phyloP scores from a whole-genome alignment of 2,329 filamentous ascomycete genomes.

The Didymella segeticola region DNA sequence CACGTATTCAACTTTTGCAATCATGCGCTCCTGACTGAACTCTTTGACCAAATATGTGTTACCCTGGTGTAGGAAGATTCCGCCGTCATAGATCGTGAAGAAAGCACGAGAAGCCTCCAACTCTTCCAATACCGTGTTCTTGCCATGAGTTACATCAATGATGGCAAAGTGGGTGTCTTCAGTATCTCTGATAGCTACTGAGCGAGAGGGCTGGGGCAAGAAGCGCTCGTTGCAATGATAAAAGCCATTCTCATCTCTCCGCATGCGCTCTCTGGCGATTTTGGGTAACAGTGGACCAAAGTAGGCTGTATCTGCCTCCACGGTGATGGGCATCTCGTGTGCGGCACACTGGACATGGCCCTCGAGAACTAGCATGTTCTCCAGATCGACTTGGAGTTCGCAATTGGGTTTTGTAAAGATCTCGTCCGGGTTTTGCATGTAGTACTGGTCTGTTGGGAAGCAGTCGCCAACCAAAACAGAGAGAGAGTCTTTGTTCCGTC shows the following conservation, averaged over 20 bases:
- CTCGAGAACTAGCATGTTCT: slow-evolving; percentile 88
- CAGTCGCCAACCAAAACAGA: slow-evolving; percentile 88
- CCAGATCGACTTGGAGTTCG: slow-evolving; percentile 87
- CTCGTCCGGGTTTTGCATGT: slow-evolving; percentile 95
- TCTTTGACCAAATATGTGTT: slow-evolving; percentile 90
- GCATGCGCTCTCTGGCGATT: slow-evolving; percentile 76
- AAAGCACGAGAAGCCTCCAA: slow-evolving; percentile 95
- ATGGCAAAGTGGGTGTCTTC: slow-evolving; percentile 94
- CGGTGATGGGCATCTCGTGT: slow-evolving; percentile 90
- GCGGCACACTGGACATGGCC: slow-evolving; percentile 96
- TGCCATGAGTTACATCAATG: slow-evolving; percentile 81
- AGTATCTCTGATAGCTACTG: slow-evolving; percentile 87
- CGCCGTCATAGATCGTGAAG: slow-evolving; percentile 95
- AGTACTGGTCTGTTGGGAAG: slow-evolving; percentile 91
- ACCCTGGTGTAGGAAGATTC: slow-evolving; percentile 97
- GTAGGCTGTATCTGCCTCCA: slow-evolving; percentile 75
- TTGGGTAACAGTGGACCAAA: slow-evolving; percentile 77
- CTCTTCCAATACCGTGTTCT: slow-evolving; percentile 88
- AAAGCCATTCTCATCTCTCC: slow-evolving; percentile 77
- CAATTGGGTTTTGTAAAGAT: slow-evolving; percentile 91
- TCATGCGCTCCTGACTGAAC: slow-evolving; percentile 77
- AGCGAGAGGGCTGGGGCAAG: slow-evolving; percentile 80
- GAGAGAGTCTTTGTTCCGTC: slow-evolving; percentile 90
- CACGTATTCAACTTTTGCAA: slow-evolving; percentile 87
- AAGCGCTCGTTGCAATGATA: slow-evolving; percentile 92